Conservation (phyloP, 345 rosid genomes). For the Heritiera littoralis region DNA sequence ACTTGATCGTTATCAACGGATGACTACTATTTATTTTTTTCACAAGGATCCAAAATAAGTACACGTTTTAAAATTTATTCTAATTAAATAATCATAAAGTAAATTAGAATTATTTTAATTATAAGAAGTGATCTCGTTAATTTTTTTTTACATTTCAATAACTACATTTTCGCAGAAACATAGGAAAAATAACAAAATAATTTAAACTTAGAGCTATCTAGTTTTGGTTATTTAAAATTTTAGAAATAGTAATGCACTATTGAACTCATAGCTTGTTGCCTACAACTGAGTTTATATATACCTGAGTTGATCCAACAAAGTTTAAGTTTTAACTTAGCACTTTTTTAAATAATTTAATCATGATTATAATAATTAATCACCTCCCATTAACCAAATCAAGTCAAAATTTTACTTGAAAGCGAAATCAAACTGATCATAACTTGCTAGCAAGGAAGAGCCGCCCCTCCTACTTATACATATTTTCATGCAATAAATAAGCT, state of each 20-base stretch:
- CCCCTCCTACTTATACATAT: conserved; percentile 9
- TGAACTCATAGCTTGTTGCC: not conserved
- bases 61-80: not conserved
- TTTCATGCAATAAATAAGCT: conserved; percentile 34
- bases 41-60: not conserved
- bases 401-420: conserved; percentile 36
- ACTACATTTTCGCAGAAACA: not conserved
- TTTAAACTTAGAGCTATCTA: not conserved
- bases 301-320: not conserved
- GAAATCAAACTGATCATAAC: conserved; percentile 35
- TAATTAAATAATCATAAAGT: not conserved
- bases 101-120: not conserved
- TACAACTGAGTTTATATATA: not conserved
- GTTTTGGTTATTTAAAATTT: not conserved
- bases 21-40: not conserved
- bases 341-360: not conserved
- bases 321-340: not conserved
- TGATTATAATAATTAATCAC: conserved; percentile 14
- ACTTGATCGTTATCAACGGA: not conserved
- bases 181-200: not conserved
- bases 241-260: too few species aligned
- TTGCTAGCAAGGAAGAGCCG: conserved; percentile 27
- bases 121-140: not conserved
- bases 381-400: conserved; percentile 19
- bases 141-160: too few species aligned